Conservation (phyloP, 2,329 filamentous ascomycete species). For the Coniosporium tulheliwenetii region DNA sequence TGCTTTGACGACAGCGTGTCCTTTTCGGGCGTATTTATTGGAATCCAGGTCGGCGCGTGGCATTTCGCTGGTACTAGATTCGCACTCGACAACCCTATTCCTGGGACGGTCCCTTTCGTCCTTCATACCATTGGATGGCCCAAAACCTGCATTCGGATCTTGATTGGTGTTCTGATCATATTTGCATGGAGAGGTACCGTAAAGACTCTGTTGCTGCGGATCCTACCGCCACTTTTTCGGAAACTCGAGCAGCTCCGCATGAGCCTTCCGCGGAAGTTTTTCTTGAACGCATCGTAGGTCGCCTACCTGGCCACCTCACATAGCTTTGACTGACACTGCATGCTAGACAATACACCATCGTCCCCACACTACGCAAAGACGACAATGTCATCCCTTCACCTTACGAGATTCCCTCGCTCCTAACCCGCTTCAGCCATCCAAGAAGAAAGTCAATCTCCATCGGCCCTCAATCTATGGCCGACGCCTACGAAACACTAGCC, state of each 20-base stretch:
- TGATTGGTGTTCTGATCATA: constrained; percentile 67
- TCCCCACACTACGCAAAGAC: constrained; percentile 56
- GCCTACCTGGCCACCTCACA: not conserved
- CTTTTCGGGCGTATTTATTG: constrained; percentile 81
- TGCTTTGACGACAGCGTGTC: constrained; percentile 94
- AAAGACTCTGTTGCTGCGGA: constrained; percentile 66
- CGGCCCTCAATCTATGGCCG: constrained; percentile 87
- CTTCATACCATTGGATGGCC: constrained; percentile 50
- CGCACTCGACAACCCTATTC: constrained; percentile 36
- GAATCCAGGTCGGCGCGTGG: constrained; percentile 71
- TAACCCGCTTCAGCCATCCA: constrained; percentile 69
- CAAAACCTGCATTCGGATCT: constrained; percentile 49
- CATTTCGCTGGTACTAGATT: constrained; percentile 49
- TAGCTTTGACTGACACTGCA: constrained; percentile 4
- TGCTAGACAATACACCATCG: constrained; percentile 58
- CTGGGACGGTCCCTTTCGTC: constrained; percentile 48
- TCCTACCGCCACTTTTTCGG: constrained; percentile 75
- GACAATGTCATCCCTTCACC: constrained; percentile 85
- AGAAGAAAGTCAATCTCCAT: constrained; percentile 73
- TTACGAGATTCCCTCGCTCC: constrained; percentile 69
- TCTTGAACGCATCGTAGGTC: constrained; percentile 62
- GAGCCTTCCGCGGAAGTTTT: constrained; percentile 75
- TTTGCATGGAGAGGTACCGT: constrained; percentile 82
- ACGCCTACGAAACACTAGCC: constrained; percentile 88
- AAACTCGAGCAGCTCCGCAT: constrained; percentile 66